phyloP scores from a whole-genome alignment of 2,329 filamentous ascomycete species.

The Diaporthe velutina region DNA sequence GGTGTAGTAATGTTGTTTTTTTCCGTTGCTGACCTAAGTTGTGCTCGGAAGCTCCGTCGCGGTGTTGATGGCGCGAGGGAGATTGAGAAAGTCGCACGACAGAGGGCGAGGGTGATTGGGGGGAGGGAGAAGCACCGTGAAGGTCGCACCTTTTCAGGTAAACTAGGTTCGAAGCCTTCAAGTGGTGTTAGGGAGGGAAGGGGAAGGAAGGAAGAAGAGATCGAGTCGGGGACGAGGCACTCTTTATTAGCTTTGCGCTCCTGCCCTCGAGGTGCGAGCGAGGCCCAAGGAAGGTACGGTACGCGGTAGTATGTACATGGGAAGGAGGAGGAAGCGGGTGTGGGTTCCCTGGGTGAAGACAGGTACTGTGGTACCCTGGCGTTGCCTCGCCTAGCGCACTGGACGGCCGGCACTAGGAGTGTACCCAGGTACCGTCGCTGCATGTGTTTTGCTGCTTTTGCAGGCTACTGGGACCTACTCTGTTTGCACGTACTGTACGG shows the following conservation, averaged over 20 bases:
- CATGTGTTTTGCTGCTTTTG: background rate
- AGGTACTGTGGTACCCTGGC: conserved; percentile 28
- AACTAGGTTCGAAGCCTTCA: conserved; percentile 35
- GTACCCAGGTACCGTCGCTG: conserved; percentile 28
- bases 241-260: conserved; percentile 36
- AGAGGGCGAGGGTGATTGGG: conserved; percentile 3
- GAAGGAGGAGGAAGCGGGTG: conserved; percentile 18
- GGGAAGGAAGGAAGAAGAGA: conserved; percentile 41
- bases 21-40: conserved; percentile 34
- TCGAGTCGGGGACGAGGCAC: conserved; percentile 37
- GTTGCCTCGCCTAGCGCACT: conserved; percentile 9
- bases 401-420: conserved; percentile 17
- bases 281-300: conserved; percentile 12
- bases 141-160: conserved; percentile 37
- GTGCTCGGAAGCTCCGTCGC: conserved; percentile 40
- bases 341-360: conserved; percentile 7
- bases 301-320: conserved; percentile 25
- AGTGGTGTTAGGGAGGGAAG: conserved; percentile 41
- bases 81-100: conserved; percentile 40
- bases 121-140: conserved; percentile 36
- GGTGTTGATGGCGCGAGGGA: conserved; percentile 33
- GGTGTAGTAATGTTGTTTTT: conserved; percentile 37
- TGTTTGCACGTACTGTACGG: conserved; percentile 1
- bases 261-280: conserved; percentile 23
- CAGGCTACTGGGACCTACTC: background rate